phyloP scores from a whole-genome alignment of 768 basidiomycete species.

The Tylopilus balloui region DNA sequence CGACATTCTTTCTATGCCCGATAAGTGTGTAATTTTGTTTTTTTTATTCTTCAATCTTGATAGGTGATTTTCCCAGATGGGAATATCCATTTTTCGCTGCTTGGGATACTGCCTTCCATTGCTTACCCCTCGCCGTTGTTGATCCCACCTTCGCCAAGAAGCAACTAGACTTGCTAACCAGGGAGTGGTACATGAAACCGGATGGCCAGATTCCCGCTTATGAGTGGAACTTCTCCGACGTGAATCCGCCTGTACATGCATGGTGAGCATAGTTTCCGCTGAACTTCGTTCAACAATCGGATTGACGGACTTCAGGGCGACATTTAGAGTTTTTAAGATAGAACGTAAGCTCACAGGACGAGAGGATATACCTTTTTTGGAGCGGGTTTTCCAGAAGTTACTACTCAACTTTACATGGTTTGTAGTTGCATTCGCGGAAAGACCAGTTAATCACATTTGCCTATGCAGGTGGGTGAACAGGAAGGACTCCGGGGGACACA shows the following conservation, averaged over 20 bases:
- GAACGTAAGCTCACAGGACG: conserved; percentile 91
- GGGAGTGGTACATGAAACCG: conserved; percentile 99
- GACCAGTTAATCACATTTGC: background rate
- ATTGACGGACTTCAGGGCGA: conserved; percentile 55
- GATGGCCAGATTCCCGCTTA: conserved; percentile 98
- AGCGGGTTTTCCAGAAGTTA: conserved; percentile 97
- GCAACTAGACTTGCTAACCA: conserved; percentile 90
- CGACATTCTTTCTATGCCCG: conserved; percentile 97
- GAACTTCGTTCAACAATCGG: background rate
- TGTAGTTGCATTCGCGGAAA: conserved; percentile 10
- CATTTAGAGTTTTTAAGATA: conserved; percentile 98
- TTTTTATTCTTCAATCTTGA: background rate
- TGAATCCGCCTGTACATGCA: conserved; percentile 98
- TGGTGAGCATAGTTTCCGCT: conserved; percentile 49
- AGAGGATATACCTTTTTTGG: conserved; percentile 89
- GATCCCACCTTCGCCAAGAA: conserved; percentile 97
- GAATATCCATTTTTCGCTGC: conserved; percentile 99
- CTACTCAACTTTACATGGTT: conserved; percentile 96
- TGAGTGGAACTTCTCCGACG: conserved; percentile 99
- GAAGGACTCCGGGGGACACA: conserved; percentile 91
- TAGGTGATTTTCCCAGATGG: conserved; percentile 51
- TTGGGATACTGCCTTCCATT: conserved; percentile 99
- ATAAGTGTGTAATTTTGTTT: conserved; percentile 59
- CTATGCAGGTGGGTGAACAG: conserved; percentile 89
- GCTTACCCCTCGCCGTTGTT: conserved; percentile 93